Base-by-base conservation (phyloP, 2,329 filamentous ascomycete genomes). In the Epichloe sylvatica region DNA sequence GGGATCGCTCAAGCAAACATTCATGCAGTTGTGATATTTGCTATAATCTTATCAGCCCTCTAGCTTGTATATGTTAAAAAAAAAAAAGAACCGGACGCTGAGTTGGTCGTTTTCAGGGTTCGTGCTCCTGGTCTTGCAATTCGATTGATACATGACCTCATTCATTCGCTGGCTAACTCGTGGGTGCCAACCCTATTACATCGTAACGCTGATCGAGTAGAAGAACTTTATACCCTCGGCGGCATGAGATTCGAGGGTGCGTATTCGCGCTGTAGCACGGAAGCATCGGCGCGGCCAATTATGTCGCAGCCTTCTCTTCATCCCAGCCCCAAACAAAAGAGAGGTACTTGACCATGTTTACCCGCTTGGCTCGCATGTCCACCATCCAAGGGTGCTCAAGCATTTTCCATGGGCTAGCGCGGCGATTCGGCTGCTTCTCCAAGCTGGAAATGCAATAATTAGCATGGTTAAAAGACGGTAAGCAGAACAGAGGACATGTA, bases 361-460 rank as follows among this genome's bases (percentile, higher is more conserved):
- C 92, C 58, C 92, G 87, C 74, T 96, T 97, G 49, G 80, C 76
- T 61, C 84, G 84, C 87, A 97, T 97, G 62, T 98, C 92, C 40
- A 87, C 73, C 83, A 98, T 95, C 92, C 92, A 98, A 2, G 92
- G 92, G 69, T 98, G 92, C 64, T 98, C 92, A 55, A 95, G 79
- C 90, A 98, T 98, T 61, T 91, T 86, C 92, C 92, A 98, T 12
- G 92, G 92, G 52, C 86, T 94, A 33, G 91, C 92, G 64, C 92
- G 78, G 61, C 90, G 81, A 51, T 76, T 77, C 19, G 87, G 83
- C 59, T 96, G 88, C 70, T 98, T 98, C 67, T 98, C 92, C 51
- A 98, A 77, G 70, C 92, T 97, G 17, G 4, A 45, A 8, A 38
- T 9, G 45, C n/a, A 6, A 52, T 11, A 49, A 56, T 67, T 54